Base-by-base conservation (phyloP, 345 rosid genomes). In the sweet orange (Citrus sinensis) region DNA sequence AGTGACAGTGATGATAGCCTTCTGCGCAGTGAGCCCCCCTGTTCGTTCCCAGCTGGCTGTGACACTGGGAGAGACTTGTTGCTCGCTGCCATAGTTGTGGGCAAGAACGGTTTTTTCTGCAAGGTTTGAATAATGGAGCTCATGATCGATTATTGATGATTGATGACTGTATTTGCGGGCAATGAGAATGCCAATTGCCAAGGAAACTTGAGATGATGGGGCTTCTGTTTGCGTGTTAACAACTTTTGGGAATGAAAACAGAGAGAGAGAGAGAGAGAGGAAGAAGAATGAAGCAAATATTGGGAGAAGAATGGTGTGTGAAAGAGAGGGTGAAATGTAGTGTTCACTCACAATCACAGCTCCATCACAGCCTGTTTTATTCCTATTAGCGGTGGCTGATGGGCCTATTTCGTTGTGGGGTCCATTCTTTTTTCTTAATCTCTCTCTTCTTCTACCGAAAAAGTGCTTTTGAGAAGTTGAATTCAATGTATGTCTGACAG, bases 1-100 rank as follows among this genome's bases (percentile, higher is more conserved):
- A 93, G 87, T 7, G 95, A 92, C n/a, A 91, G 88, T 29, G 95
- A 89, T n/a, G 98, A 92, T 59, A 92, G 92, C 60, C 97, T 86
- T 58, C 96, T 87, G 5, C 97, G 90, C 20, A 92, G 51, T 10
- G 51, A 46, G 51, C 17, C 51, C 51, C 51, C 51, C 5, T 46
- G 51, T 46, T 13, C 51, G 0, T 13, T 46, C 17, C 51, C 51
- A 46, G 51, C 78, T 40, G 85, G 14, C 55, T 82, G 90, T 14
- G 93, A 89, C 68, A 90, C 90, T 0, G 94, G 96, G 70, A 90
- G 93, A 1, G 88, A 35, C 0, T 29, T 56, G 73, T 76, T 46
- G 51, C 51, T 46, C 1, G 51, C 1, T 46, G 51, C 51, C 51
- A 4, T 46, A 16, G 51, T 81, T 51, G 79, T 27, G 6, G 86